Conservation (phyloP, 441 rosid genomes). For the Aleurites moluccanus region DNA sequence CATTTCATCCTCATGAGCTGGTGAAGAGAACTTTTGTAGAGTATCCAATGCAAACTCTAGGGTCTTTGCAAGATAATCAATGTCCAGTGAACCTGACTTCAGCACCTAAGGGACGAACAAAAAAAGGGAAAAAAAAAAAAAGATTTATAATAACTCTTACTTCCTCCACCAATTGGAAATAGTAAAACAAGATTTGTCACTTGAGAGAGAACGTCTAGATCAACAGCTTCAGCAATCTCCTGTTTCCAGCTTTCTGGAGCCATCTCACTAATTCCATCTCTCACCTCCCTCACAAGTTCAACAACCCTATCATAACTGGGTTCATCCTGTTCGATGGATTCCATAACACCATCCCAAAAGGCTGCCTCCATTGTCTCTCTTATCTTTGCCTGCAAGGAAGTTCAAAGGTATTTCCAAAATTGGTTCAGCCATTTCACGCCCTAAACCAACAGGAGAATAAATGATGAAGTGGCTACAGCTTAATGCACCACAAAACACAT, state of each 20-base stretch:
- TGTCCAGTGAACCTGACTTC: constrained; percentile 66
- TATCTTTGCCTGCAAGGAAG: constrained; percentile 52
- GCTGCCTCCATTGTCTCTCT: constrained; percentile 80
- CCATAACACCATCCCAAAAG: constrained; percentile 79
- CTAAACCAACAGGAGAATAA: background rate
- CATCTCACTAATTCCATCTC: constrained; percentile 82
- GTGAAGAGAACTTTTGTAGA: constrained; percentile 77
- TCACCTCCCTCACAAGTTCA: constrained; percentile 83
- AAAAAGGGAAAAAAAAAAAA: background rate
- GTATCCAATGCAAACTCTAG: constrained; percentile 74
- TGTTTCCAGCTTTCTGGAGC: constrained; percentile 82
- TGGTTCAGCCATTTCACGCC: background rate
- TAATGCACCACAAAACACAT: background rate
- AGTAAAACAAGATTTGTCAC: constrained; percentile 32
- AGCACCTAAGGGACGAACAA: constrained; percentile 46
- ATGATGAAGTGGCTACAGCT: background rate
- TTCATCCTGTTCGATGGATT: constrained; percentile 57
- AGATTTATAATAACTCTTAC: background rate
- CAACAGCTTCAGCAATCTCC: constrained; percentile 71
- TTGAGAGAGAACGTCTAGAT: constrained; percentile 77
- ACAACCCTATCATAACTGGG: constrained; percentile 63
- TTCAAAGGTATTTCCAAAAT: background rate
- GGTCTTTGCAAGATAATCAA: constrained; percentile 74
- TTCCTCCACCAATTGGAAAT: background rate
- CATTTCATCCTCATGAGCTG: constrained; percentile 66